phyloP scores from a whole-genome alignment of 2,329 filamentous ascomycete species.

The Aspergillus sp. region DNA sequence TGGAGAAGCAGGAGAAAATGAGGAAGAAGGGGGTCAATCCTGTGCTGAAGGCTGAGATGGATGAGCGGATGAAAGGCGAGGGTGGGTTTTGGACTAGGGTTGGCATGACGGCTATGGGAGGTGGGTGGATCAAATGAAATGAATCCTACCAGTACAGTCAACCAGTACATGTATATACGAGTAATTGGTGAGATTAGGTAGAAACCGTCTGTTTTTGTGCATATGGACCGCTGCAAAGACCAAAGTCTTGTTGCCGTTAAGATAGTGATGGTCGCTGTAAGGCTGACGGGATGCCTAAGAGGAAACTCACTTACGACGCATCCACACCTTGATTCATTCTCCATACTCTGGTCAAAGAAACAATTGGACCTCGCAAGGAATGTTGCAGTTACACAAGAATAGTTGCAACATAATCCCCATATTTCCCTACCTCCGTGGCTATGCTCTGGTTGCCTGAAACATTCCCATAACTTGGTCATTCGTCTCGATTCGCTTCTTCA shows the following conservation, averaged over 20 bases:
- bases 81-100: constrained; percentile 14
- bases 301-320: no score
- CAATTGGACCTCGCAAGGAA: neutral
- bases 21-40: constrained; percentile 50
- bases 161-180: no score
- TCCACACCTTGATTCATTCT: neutral
- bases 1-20: constrained; percentile 45
- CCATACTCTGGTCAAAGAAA: neutral
- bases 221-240: neutral
- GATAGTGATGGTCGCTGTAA: no score
- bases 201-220: neutral
- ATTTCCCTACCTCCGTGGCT: no score
- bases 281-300: no score
- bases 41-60: constrained; percentile 49
- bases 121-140: neutral
- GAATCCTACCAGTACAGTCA: no score
- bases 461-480: no score
- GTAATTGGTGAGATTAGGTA: no score
- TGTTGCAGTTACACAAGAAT: neutral
- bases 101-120: neutral
- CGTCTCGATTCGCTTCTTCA: no score
- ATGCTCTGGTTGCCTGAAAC: neutral
- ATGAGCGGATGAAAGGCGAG: constrained; percentile 42
- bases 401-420: neutral
- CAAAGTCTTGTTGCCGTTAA: neutral